Conservation (phyloP, 2,329 filamentous ascomycete genomes). For the Claviceps purpurea region DNA sequence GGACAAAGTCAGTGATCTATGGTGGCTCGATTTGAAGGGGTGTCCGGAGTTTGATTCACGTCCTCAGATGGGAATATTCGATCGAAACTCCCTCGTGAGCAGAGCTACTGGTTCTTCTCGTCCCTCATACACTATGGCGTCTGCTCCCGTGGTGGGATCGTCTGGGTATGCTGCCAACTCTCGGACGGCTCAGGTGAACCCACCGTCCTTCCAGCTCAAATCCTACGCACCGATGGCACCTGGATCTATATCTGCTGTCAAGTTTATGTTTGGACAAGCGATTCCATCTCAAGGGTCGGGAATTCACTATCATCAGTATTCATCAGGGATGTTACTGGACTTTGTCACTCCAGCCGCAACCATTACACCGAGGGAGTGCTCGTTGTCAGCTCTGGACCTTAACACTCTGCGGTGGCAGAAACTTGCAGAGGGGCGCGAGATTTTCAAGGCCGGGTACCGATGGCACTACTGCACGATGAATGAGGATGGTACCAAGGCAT, state of each 20-base stretch:
- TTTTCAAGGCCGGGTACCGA: conserved; percentile 82
- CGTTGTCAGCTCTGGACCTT: conserved; percentile 77
- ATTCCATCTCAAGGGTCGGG: conserved; percentile 82
- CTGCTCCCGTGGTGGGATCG: conserved; percentile 39
- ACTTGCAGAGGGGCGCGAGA: conserved; percentile 82
- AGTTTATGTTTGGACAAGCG: conserved; percentile 69
- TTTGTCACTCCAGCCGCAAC: conserved; percentile 88
- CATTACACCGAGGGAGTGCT: conserved; percentile 76
- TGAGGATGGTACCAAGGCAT: conserved; percentile 87
- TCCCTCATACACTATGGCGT: conserved; percentile 35
- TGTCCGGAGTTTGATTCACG: conserved; percentile 70
- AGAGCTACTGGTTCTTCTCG: conserved; percentile 37
- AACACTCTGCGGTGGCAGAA: conserved; percentile 86
- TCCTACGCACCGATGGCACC: conserved; percentile 74
- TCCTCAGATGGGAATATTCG: conserved; percentile 41
- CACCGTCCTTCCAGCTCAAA: conserved; percentile 52
- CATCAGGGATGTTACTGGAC: conserved; percentile 82
- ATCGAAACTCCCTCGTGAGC: conserved; percentile 29
- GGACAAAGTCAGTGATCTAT: conserved; percentile 91
- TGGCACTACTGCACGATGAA: conserved; percentile 99
- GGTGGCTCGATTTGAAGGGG: conserved; percentile 93
- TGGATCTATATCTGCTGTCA: conserved; percentile 77
- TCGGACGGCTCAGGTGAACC: conserved; percentile 51
- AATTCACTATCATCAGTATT: conserved; percentile 90
- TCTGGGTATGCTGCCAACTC: conserved; percentile 57